Base-by-base conservation (phyloP, 2,329 filamentous ascomycete species). In the Beauveria brongniartii region DNA sequence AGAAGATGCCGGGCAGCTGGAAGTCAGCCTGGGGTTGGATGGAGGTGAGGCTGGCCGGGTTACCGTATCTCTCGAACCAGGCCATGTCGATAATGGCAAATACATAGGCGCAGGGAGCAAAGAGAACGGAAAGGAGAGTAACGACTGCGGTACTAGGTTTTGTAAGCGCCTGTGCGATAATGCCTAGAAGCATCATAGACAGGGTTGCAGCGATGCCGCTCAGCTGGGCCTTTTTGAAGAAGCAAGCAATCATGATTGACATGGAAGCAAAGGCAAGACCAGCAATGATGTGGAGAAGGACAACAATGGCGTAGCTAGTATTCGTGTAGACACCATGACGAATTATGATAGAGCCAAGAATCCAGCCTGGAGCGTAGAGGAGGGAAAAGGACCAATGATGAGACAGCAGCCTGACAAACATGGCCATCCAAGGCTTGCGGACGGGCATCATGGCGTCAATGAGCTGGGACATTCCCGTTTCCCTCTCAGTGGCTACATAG, bases 361-460 rank as follows among this genome's bases (percentile, higher is more conserved):
- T 80, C 92, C 92, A 96, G 6, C 88, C 89, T 0, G 91, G 91
- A 1, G 89, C 72, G 68, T 96, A 96, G 24, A 96, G 80, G 7
- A 90, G 72, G 62, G 90, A 86, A 68, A 96, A 94, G 0, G 91
- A 85, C 28, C 94, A 71, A 70, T 96, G 91, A 63, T 92, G 87
- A 0, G 92, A 86, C 9, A 92, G 70, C 16, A 96, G 80, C n/a
- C 92, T 82, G 1, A 89, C 87, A 24, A 85, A 83, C 73, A 93
- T 90, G 10, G 89, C 86, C 68, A 91, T 81, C 90, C 91, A 95
- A 48, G 83, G 78, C 54, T 81, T 81, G 59, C 81, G 80, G 60
- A 90, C 90, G 0, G 90, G 88, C 80, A 94, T 92, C 91, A 96
- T 96, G 59, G 91, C 88, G 73, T 97, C 92, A 48, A 97, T 85